Conservation (phyloP, 2,329 filamentous ascomycete species). For the Xylaria sp. region DNA sequence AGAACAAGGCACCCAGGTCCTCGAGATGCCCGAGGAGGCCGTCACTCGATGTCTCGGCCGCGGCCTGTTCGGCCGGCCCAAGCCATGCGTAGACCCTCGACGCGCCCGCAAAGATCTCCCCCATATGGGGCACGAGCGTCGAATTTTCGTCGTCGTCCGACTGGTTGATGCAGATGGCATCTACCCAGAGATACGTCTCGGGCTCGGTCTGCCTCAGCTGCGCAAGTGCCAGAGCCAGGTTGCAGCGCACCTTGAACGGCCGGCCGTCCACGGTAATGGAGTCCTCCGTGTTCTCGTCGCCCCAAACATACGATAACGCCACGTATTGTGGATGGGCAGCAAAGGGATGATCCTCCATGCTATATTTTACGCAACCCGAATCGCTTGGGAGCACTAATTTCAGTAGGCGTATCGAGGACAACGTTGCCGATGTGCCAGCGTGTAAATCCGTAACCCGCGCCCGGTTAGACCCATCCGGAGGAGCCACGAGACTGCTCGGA, state of each 20-base stretch:
- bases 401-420: too few species aligned
- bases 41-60: background rate
- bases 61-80: background rate
- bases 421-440: too few species aligned
- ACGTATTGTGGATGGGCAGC: conserved; percentile 3
- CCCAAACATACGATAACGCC: conserved; percentile 15
- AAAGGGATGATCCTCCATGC: conserved; percentile 1
- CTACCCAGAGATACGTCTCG: conserved; percentile 6
- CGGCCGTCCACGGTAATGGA: conserved; percentile 8
- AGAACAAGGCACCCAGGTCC: conserved; percentile 9
- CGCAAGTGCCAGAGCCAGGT: conserved; percentile 6
- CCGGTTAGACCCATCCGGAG: too few species aligned
- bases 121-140: conserved; percentile 11
- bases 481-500: too few species aligned
- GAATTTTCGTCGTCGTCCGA: conserved; percentile 14
- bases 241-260: background rate
- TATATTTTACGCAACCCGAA: background rate
- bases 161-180: conserved; percentile 18
- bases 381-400: background rate
- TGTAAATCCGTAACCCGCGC: too few species aligned
- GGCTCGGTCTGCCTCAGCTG: conserved; percentile 3
- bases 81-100: conserved; percentile 14
- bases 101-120: conserved; percentile 10
- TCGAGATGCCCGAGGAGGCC: conserved; percentile 5
- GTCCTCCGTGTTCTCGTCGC: conserved; percentile 1